Conservation (phyloP, 441 rosid species). For the Croton setiger region DNA sequence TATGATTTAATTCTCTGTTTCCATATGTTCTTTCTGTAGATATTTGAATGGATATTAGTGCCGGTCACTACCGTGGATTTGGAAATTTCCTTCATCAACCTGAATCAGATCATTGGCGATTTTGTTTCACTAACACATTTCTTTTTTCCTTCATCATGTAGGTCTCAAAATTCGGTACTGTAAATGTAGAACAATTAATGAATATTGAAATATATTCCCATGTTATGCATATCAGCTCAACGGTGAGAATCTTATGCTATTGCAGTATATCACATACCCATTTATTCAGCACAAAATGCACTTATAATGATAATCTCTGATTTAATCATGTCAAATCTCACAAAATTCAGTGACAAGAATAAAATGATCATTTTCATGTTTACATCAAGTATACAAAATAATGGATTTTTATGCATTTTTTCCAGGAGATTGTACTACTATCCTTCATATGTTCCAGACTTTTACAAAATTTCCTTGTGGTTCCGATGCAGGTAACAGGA, state of each 20-base stretch:
- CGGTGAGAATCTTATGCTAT: conserved; percentile 40
- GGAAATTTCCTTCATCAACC: neutral
- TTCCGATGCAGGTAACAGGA: conserved; percentile 59
- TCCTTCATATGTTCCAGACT: no score
- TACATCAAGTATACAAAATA: no score
- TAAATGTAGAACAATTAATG: conserved; percentile 84
- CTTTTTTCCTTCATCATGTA: conserved; percentile 14
- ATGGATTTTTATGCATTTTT: no score
- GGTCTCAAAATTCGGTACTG: conserved; percentile 82
- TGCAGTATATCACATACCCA: neutral
- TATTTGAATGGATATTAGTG: neutral
- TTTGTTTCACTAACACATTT: neutral
- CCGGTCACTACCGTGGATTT: neutral
- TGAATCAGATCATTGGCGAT: no score
- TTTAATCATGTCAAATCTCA: no score
- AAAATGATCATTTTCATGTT: no score
- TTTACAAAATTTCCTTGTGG: no score
- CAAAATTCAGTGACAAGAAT: no score
- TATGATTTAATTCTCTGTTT: neutral
- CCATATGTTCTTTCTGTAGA: neutral
- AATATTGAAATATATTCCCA: conserved; percentile 84
- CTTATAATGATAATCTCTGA: no score
- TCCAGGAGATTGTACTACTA: neutral
- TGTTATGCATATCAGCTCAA: conserved; percentile 97
- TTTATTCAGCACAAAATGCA: neutral